Base-by-base conservation (phyloP, 805 yeast species). In the Myxozyma sirexii region DNA sequence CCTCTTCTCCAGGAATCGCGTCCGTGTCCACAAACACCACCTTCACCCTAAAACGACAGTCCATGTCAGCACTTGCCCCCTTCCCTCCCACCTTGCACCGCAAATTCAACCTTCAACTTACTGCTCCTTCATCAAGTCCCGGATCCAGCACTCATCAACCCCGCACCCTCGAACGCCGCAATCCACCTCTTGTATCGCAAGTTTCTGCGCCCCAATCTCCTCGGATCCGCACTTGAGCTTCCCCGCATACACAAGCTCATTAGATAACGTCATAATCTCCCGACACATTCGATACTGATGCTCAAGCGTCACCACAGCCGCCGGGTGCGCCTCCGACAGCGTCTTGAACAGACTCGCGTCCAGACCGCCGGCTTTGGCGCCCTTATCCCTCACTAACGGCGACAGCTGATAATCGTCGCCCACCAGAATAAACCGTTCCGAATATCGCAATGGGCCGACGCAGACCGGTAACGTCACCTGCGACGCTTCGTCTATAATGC, bases 401-500 rank as follows among this genome's bases (percentile, higher is more conserved):
- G 97, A 96, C 26, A 94, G 77, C 72, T 94, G 99, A 65, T 82
- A 84, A 72, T 94, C 98, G 71, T 94, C 99, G 8, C 99, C 99
- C n/a, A 94, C 97, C 61, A 94, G 79, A 0, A 94, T 80, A 71
- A 93, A 94, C 72, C 82, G 88, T 46, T 87, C 86, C 35, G 91
- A 86, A 64, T 81, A 82, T 33, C 91, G 74, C 48, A 94, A 72
- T 0, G 99, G 98, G 0, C 98, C 99, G 29, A 94, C 72, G 67
- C 96, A 88, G 4, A 89, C 80, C 0, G 99, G 99, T 79, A 93
- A 79, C 0, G 97, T 87, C 0, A 93, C 88, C 70, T 94, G 99
- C 0, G 97, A 91, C 0, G 98, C 98, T 72, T 94, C 99, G 72
- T 94, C 99, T 45, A 94, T 81, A 43, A 94, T 91, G 70, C 97